Evolutionary conservation across 805 yeast species (phyloP).

Genomic region (Starmerella bombi): DNA sequence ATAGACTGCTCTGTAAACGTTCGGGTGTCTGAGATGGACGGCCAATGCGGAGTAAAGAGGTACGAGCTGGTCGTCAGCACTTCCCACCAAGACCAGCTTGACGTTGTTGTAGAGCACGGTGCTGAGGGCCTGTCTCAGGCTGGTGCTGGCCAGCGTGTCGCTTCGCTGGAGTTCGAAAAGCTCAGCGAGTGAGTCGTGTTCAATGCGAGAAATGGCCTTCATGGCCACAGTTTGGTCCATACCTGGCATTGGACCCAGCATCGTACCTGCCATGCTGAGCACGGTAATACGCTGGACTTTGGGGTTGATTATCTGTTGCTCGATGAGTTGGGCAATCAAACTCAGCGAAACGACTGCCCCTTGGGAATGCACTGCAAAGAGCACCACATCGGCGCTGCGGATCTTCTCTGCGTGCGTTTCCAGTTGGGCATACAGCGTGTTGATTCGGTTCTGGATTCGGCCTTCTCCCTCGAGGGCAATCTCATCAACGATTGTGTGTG

Average conservation of each 20-base stretch:
- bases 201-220: conserved; percentile 81
- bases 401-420: conserved; percentile 51
- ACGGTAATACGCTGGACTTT: conserved; percentile 46
- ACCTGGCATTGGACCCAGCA: conserved; percentile 88
- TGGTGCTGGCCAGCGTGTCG: conserved; percentile 56
- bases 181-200: conserved; percentile 73
- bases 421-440: conserved; percentile 60
- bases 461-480: conserved; percentile 94
- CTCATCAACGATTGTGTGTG: conserved; percentile 53
- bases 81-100: conserved; percentile 71
- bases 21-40: conserved; percentile 74
- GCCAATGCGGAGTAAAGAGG: conserved; percentile 84
- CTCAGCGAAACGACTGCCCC: conserved; percentile 87
- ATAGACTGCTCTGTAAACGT: conserved; percentile 76
- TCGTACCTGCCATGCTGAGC: conserved; percentile 90
- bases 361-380: conserved; percentile 88
- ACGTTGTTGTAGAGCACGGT: conserved; percentile 55
- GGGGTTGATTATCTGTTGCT: conserved; percentile 35
- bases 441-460: conserved; percentile 72
- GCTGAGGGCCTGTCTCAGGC: conserved; percentile 53
- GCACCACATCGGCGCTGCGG: conserved; percentile 62
- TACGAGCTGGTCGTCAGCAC: conserved; percentile 85
- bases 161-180: conserved; percentile 77
- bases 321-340: conserved; percentile 58
- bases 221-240: conserved; percentile 71